These are phyloP conservation scores for Coemansia interrupta DNA, from an alignment of 192 early-diverging fungal genomes.

Conservation along the genomic window DNA sequence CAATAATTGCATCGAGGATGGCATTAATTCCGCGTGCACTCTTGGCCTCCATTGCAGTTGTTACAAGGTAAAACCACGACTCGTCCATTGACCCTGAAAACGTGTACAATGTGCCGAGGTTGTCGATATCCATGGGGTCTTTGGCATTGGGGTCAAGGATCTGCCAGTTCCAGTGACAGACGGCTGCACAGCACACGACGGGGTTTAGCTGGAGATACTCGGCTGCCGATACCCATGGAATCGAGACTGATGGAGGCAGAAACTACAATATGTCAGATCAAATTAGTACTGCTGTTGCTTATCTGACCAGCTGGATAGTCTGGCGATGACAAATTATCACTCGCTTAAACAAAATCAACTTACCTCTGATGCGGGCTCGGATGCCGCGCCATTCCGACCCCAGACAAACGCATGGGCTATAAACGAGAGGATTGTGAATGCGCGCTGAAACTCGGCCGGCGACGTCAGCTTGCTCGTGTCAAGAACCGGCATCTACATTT, in stretches of 20 bases:
- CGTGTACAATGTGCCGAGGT: conserved; percentile 77
- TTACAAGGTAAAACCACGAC: conserved; percentile 95
- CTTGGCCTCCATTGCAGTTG: conserved; percentile 79
- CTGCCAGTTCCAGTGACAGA: conserved; percentile 89
- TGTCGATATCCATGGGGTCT: conserved; percentile 67
- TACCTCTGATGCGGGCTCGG: conserved; percentile 61
- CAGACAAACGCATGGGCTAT: conserved; percentile 90
- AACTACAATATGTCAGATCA: conserved; percentile 19
- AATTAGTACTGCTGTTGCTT: not conserved
- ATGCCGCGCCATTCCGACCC: conserved; percentile 73
- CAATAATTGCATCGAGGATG: conserved; percentile 65
- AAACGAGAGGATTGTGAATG: conserved; percentile 83
- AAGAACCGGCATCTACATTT: conserved; percentile 71
- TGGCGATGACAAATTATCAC: not conserved
- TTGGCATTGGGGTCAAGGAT: conserved; percentile 68
- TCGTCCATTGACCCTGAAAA: conserved; percentile 88
- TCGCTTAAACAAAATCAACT: not conserved
- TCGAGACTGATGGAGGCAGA: conserved; percentile 72
- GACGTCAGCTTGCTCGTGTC: conserved; percentile 58
- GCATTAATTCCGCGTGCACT: conserved; percentile 66
- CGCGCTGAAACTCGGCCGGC: conserved; percentile 73
- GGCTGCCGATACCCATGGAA: conserved; percentile 78
- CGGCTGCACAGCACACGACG: conserved; percentile 80
- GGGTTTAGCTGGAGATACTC: conserved; percentile 78
- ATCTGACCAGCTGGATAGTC: not conserved